These are phyloP conservation scores for Incumbomyces lentus DNA, from an alignment of 2,329 filamentous ascomycete species.

Conservation along the genomic window DNA sequence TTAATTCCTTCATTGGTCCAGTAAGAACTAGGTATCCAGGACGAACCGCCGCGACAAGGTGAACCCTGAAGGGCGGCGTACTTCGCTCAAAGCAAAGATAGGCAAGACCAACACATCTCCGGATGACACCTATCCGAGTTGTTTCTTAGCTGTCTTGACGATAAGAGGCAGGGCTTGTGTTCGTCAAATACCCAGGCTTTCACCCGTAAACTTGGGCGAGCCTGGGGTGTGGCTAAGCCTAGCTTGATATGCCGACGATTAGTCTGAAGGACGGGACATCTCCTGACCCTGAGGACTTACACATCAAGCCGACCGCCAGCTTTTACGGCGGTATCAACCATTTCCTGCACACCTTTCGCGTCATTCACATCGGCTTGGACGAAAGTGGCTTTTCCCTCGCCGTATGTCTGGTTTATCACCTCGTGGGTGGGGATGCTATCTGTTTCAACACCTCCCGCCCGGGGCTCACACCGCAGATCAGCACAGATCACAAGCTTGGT, in stretches of 20 bases:
- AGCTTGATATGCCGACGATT: not conserved
- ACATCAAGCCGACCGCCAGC: conserved; percentile 35
- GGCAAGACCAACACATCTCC: no score
- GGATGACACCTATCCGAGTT: no score
- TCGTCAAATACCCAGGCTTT: no score
- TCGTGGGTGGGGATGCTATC: conserved; percentile 8
- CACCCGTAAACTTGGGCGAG: no score
- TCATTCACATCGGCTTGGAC: conserved; percentile 36
- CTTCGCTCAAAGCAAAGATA: no score
- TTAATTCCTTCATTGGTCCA: not conserved
- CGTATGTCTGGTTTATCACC: conserved; percentile 1
- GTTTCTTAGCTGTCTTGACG: no score
- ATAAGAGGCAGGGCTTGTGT: no score
- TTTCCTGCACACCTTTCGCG: conserved; percentile 26
- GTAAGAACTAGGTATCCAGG: no score
- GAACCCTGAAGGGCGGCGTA: not conserved
- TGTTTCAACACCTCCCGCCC: conserved; percentile 9
- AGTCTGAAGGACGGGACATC: not conserved
- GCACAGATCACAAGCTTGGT: conserved; percentile 58
- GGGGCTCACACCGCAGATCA: conserved; percentile 6
- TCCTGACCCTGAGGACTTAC: conserved; percentile 21
- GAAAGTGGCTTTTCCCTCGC: conserved; percentile 30
- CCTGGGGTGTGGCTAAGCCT: no score
- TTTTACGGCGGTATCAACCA: conserved; percentile 29
- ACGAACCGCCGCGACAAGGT: not conserved